phyloP scores from a whole-genome alignment of 805 yeast species.

The Saccharomycopsis oosterbeekiorum region DNA sequence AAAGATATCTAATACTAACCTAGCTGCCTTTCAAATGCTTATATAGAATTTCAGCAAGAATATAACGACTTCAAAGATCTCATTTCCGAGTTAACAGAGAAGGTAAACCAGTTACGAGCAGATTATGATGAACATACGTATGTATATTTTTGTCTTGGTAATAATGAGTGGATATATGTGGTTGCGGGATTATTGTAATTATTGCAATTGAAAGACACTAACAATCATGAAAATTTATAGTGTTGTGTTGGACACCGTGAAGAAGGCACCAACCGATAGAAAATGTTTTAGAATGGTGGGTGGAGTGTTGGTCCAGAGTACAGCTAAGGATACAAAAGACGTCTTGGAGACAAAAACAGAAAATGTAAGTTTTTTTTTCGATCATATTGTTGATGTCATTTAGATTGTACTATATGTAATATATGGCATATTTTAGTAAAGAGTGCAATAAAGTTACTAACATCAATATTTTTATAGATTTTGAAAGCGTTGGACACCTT shows the following conservation, averaged over 20 bases:
- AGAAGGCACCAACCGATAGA: slow-evolving; percentile 44
- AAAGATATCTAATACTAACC: background rate
- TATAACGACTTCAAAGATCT: slow-evolving; percentile 44
- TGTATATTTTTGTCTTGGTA: background rate
- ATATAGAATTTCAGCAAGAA: slow-evolving; percentile 34
- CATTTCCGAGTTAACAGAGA: slow-evolving; percentile 36
- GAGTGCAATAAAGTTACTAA: background rate
- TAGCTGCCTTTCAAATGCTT: background rate
- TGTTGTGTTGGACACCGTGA: slow-evolving; percentile 51
- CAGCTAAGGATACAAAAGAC: slow-evolving; percentile 66
- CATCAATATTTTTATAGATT: slow-evolving; percentile 19
- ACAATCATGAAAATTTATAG: slow-evolving; percentile 18
- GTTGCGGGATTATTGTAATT: no score
- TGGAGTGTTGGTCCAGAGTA: slow-evolving; percentile 77
- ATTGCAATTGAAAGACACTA: background rate
- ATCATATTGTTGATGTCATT: background rate
- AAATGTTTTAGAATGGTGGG: slow-evolving; percentile 91
- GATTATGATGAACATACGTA: slow-evolving; percentile 33
- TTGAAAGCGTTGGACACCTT: slow-evolving; percentile 27
- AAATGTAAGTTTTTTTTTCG: slow-evolving; percentile 28
- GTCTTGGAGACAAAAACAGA: slow-evolving; percentile 46
- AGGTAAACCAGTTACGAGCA: slow-evolving; percentile 37
- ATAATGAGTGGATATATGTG: background rate
- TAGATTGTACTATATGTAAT: no score
- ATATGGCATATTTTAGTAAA: no score